Evolutionary conservation across 2,329 filamentous ascomycete genomes (phyloP).

Genomic region (Aspergillus cejpii): DNA sequence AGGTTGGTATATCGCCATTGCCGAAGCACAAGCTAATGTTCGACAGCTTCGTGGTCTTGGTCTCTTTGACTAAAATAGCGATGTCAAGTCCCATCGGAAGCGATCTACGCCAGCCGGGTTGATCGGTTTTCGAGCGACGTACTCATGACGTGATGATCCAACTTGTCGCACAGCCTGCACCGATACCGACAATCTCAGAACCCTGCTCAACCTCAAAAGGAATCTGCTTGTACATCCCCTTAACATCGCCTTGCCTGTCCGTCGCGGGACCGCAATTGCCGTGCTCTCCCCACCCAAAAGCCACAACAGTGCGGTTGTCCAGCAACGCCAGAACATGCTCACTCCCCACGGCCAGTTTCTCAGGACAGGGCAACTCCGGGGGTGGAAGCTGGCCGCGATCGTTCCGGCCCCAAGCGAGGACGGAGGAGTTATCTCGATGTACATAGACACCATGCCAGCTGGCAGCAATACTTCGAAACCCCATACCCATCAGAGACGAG

Average conservation of each 20-base stretch:
- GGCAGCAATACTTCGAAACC: conserved; percentile 60
- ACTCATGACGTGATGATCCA: conserved; percentile 53
- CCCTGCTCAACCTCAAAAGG: conserved; percentile 50
- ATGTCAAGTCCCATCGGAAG: too few species aligned
- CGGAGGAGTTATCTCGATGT: conserved; percentile 52
- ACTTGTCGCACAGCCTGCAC: conserved; percentile 85
- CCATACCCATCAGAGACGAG: conserved; percentile 39
- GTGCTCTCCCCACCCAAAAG: conserved; percentile 97
- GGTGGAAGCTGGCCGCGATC: conserved; percentile 78
- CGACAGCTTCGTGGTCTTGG: conserved; percentile 34
- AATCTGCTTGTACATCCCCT: conserved; percentile 62
- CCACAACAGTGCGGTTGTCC: conserved; percentile 58
- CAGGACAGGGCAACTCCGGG: conserved; percentile 51
- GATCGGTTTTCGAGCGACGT: too few species aligned
- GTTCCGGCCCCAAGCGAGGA: conserved; percentile 73
- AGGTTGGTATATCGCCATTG: conserved; percentile 29
- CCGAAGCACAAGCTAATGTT: conserved; percentile 17
- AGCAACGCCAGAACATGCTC: conserved; percentile 79
- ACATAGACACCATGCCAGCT: conserved; percentile 80
- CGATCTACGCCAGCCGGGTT: too few species aligned
- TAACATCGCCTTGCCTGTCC: conserved; percentile 59
- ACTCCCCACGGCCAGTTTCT: conserved; percentile 71
- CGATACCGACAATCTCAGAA: conserved; percentile 55
- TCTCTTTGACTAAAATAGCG: conserved; percentile 37
- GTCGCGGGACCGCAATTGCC: conserved; percentile 77